Evolutionary conservation across 2,329 filamentous ascomycete genomes (phyloP).

Genomic region (Scedosporium boydii): DNA sequence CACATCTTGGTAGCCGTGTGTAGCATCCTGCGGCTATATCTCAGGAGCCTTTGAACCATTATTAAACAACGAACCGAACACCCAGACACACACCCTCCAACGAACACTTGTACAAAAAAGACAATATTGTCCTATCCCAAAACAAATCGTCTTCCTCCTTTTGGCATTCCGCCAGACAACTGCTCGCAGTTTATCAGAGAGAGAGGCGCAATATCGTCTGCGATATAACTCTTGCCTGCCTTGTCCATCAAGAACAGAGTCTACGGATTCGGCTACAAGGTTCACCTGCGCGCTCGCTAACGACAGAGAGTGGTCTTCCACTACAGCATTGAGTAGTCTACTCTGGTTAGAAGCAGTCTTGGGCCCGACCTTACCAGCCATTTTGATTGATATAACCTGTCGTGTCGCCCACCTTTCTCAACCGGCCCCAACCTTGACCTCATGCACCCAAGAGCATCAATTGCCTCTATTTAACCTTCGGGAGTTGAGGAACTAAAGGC

Average conservation of each 20-base stretch:
- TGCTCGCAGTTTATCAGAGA: neutral
- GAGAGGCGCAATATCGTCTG: neutral
- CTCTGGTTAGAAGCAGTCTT: neutral
- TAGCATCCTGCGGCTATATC: neutral
- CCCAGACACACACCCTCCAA: neutral
- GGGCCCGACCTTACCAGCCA: neutral
- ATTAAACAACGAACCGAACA: conserved; percentile 3
- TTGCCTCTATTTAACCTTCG: neutral
- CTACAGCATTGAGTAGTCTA: neutral
- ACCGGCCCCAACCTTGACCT: neutral
- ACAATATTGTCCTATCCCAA: neutral
- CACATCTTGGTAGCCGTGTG: neutral
- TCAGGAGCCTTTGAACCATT: conserved; percentile 3
- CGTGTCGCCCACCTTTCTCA: neutral
- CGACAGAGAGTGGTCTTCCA: neutral
- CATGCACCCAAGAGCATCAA: neutral
- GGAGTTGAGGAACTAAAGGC: neutral
- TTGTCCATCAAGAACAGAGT: neutral
- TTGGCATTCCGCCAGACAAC: neutral
- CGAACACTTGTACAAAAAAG: neutral
- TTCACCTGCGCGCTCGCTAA: neutral
- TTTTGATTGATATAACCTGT: neutral
- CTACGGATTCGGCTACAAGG: neutral
- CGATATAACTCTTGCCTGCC: neutral
- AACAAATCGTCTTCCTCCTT: conserved; percentile 1